Evolutionary conservation across 2,329 filamentous ascomycete genomes (phyloP).

Genomic region (Botrytis pseudocinerea): DNA sequence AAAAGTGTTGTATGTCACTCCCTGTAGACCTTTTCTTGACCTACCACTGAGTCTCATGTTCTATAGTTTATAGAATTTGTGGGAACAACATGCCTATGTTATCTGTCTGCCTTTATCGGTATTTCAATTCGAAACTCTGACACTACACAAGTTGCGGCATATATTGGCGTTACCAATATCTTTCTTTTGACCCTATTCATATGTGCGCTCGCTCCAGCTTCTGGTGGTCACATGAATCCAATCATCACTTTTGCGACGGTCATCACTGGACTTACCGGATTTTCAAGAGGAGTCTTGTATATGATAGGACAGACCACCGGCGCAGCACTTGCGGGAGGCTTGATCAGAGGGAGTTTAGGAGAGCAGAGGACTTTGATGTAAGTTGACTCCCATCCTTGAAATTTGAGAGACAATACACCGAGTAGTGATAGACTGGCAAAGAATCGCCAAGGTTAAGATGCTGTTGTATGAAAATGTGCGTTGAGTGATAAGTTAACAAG

Average conservation of each 20-base stretch:
- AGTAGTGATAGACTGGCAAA: neutral
- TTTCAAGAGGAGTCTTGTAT: constrained; percentile 53
- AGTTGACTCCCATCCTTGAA: constrained; percentile 9
- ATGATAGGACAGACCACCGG: constrained; percentile 50
- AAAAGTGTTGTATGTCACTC: constrained; percentile 27
- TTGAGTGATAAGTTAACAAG: neutral
- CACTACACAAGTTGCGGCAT: constrained; percentile 37
- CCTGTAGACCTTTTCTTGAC: neutral
- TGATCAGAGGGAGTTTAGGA: constrained; percentile 44
- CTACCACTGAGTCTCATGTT: neutral
- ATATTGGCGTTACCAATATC: constrained; percentile 40
- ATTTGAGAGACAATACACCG: neutral
- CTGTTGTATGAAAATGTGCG: neutral
- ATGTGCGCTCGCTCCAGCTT: constrained; percentile 49
- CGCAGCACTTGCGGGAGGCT: constrained; percentile 45
- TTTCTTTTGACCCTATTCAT: constrained; percentile 51
- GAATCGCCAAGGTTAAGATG: neutral
- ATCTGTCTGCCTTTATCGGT: constrained; percentile 40
- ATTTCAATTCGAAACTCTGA: constrained; percentile 39
- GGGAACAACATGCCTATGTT: constrained; percentile 39
- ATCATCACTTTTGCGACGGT: constrained; percentile 56
- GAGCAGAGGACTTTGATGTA: constrained; percentile 39
- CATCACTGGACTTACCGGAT: constrained; percentile 50
- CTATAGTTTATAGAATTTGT: constrained; percentile 40
- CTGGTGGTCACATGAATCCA: constrained; percentile 56